Evolutionary conservation across 179 eudicot genomes (phyloP).

Genomic region (Sideroxylon spinosum): DNA sequence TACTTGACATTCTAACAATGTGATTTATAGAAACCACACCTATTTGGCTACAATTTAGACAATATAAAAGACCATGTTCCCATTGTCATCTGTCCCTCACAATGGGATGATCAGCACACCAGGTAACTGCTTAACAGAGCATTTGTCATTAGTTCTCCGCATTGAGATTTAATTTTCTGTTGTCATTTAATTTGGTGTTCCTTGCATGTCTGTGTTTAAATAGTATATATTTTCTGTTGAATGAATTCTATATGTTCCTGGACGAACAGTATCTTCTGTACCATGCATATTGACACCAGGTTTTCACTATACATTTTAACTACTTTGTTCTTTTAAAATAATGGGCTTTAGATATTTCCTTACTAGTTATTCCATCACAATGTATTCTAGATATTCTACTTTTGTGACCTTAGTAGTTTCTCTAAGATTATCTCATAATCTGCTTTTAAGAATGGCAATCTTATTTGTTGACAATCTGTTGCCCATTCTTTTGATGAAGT

Average conservation of each 20-base stretch:
- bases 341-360: not conserved
- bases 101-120: no score
- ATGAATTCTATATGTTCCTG: not conserved
- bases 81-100: no score
- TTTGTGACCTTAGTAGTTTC: not conserved
- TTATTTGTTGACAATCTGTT: not conserved
- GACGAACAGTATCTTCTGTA: not conserved
- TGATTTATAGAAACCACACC: no score
- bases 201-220: not conserved
- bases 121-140: not conserved
- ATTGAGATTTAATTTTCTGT: not conserved
- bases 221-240: not conserved
- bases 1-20: no score
- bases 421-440: not conserved
- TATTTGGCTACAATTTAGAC: no score
- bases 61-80: no score
- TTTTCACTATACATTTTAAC: not conserved
- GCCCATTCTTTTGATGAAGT: not conserved
- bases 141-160: not conserved
- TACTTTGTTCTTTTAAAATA: not conserved
- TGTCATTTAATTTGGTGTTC: not conserved
- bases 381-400: not conserved
- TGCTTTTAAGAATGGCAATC: not conserved
- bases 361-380: not conserved
- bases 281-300: not conserved